A percentile compares a stretch with the other conserved stretches of the same genome.
phyloP scores from a whole-genome alignment of 176 grass and related monocot species.

The Aegilops bicornis region DNA sequence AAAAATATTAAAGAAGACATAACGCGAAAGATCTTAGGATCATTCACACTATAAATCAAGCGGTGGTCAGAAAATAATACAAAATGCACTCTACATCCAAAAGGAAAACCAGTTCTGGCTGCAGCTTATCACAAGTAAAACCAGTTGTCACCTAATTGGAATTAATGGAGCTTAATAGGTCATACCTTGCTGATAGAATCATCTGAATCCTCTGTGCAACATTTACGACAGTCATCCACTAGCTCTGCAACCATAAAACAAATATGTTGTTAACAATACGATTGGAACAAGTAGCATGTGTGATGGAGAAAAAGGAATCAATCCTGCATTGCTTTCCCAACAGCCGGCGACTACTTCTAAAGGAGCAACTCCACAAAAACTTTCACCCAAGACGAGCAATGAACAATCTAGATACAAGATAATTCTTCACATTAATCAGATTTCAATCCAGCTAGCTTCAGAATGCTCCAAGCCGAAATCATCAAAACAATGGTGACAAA shows the following conservation, averaged over 20 bases:
- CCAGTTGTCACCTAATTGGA: background rate
- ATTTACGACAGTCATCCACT: conserved; percentile 84
- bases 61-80: background rate
- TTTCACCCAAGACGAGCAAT: background rate
- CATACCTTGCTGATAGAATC: conserved; percentile 91
- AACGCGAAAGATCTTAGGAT: background rate
- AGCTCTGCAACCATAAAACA: conserved; percentile 55
- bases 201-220: conserved; percentile 97
- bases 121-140: conserved; percentile 18
- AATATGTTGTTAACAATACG: background rate
- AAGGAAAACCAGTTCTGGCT: background rate
- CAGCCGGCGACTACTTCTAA: background rate
- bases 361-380: background rate
- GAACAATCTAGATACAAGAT: background rate
- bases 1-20: background rate
- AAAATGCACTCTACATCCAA: background rate
- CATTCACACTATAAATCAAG: background rate
- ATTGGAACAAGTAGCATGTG: background rate
- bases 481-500: background rate
- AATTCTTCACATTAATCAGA: background rate
- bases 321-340: background rate
- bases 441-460: background rate
- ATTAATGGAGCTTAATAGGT: conserved; percentile 22
- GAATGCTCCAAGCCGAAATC: background rate
- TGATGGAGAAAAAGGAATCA: background rate